These are phyloP conservation scores for Suillus subaureus DNA, from an alignment of 768 basidiomycete species.

Conservation along the genomic window DNA sequence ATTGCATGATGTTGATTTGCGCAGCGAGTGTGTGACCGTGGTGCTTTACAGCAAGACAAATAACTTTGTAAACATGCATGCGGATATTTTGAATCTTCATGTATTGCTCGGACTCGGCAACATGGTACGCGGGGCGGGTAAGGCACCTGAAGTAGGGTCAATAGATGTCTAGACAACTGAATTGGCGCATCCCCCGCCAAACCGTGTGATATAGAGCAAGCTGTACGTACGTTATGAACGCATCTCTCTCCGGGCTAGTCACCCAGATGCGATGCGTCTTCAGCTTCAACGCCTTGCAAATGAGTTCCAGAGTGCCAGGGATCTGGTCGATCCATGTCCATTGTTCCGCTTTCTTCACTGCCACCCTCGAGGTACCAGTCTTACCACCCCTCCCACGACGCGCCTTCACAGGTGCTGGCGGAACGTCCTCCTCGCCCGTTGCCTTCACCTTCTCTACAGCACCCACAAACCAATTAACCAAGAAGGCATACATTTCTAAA, in stretches of 20 bases:
- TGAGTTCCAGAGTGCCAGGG: slow-evolving; percentile 63
- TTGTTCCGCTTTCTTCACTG: slow-evolving; percentile 46
- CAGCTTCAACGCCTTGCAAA: slow-evolving; percentile 69
- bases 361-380: slow-evolving; percentile 40
- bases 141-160: slow-evolving; percentile 63
- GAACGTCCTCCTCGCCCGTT: slow-evolving; percentile 47
- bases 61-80: slow-evolving; percentile 79
- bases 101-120: slow-evolving; percentile 83
- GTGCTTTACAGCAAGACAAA: slow-evolving; percentile 90
- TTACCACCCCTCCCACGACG: slow-evolving; percentile 66
- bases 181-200: background rate
- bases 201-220: background rate
- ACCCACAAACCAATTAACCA: slow-evolving; percentile 88
- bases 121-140: slow-evolving; percentile 83
- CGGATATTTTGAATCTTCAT: slow-evolving; percentile 81
- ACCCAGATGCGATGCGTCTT: slow-evolving; percentile 87
- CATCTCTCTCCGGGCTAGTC: slow-evolving; percentile 82
- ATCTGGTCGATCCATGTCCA: slow-evolving; percentile 87
- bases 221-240: slow-evolving; percentile 73
- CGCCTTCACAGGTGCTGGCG: slow-evolving; percentile 47
- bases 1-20: slow-evolving; percentile 90
- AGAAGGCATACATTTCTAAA: slow-evolving; percentile 90
- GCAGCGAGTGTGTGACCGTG: slow-evolving; percentile 84
- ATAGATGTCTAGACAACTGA: slow-evolving; percentile 2
- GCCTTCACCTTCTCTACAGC: slow-evolving; percentile 78